Conservation (phyloP, 169 alveolate genomes). For the Plasmodium relictum region DNA sequence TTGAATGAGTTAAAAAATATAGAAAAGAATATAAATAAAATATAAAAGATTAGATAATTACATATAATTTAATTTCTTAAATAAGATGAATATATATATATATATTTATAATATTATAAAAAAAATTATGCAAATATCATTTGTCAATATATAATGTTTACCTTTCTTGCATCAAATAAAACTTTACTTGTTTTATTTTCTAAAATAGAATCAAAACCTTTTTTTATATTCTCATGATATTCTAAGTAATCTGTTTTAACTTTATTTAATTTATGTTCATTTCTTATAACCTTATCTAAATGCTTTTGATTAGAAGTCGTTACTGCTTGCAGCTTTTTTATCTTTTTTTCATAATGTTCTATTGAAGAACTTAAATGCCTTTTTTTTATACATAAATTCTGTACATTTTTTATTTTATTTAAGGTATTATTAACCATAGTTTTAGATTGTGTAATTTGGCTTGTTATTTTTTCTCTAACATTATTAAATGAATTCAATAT, state of each 20-base stretch:
- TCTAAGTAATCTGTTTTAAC: constrained; percentile 53
- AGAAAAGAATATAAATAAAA: background rate
- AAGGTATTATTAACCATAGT: constrained; percentile 32
- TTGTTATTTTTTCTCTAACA: constrained; percentile 70
- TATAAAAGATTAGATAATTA: too few species aligned
- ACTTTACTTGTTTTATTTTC: constrained; percentile 74
- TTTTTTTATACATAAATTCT: constrained; percentile 59
- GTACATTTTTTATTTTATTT: constrained; percentile 58
- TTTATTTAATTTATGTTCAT: constrained; percentile 54
- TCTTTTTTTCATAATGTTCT: constrained; percentile 78
- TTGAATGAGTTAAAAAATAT: background rate
- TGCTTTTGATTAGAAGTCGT: constrained; percentile 57
- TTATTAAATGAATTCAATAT: constrained; percentile 52
- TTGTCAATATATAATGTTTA: background rate
- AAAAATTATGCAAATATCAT: background rate
- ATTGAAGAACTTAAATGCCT: constrained; percentile 48
- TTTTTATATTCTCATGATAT: constrained; percentile 61
- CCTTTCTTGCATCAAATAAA: constrained; percentile 64
- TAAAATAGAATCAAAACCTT: constrained; percentile 51
- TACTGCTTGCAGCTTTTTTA: constrained; percentile 46
- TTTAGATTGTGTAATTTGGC: constrained; percentile 44
- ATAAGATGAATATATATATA: background rate
- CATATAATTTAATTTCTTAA: too few species aligned
- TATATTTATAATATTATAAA: background rate
- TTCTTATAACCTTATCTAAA: constrained; percentile 69